These are phyloP conservation scores for Pseudoscleropodium purum DNA, from an alignment of 225 moss, liverwort and hornwort genomes.

Conservation along the genomic window DNA sequence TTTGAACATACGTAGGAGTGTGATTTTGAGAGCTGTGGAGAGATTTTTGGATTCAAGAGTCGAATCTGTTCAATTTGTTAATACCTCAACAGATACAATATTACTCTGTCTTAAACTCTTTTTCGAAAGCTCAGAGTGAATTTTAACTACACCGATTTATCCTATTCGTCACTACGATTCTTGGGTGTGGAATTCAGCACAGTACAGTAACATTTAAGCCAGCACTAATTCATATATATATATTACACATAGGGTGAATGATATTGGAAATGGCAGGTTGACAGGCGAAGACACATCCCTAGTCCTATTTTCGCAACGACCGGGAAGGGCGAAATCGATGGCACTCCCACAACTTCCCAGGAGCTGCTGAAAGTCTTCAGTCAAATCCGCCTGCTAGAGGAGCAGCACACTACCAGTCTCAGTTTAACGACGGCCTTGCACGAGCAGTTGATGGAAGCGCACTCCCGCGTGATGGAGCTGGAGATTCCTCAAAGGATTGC, in stretches of 20 bases:
- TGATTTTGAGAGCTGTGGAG: background rate
- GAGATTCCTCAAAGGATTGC: constrained; percentile 59
- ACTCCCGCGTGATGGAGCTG: constrained; percentile 55
- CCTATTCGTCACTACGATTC: background rate
- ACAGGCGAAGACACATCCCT: constrained; percentile 4
- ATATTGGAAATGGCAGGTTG: background rate
- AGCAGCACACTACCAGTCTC: constrained; percentile 30
- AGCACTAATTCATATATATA: background rate
- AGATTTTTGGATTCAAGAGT: background rate
- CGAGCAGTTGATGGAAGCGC: constrained; percentile 49
- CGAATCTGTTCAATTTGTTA: background rate
- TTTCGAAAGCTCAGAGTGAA: background rate
- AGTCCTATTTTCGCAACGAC: background rate
- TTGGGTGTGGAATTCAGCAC: background rate
- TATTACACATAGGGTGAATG: background rate
- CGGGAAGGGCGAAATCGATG: background rate
- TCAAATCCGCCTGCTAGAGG: constrained; percentile 64
- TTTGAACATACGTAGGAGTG: background rate
- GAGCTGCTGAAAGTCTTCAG: constrained; percentile 53
- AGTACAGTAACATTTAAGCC: no score
- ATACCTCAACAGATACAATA: background rate
- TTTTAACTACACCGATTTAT: background rate
- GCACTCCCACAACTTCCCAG: constrained; percentile 20
- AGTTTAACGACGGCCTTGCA: constrained; percentile 42
- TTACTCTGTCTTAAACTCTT: background rate